Percentiles rank a stretch among this genome's conserved stretches.
Conservation (phyloP, 108 stramenopile species). For the Cylindrotheca closterium region DNA sequence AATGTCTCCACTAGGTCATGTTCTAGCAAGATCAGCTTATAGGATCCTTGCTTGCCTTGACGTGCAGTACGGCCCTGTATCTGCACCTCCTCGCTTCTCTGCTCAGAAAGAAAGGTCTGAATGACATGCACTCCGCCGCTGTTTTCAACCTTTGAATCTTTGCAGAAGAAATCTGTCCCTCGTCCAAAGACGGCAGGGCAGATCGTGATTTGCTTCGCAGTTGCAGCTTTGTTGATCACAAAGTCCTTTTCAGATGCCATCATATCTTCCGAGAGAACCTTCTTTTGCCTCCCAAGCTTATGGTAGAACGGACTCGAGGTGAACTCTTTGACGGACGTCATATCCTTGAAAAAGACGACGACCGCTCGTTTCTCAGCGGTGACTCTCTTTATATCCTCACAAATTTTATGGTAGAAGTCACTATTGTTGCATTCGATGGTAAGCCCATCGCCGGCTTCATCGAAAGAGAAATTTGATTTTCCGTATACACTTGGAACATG, state of each 20-base stretch:
- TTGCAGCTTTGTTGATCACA: slow-evolving; percentile 59
- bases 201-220: slow-evolving; percentile 53
- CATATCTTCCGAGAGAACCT: slow-evolving; percentile 50
- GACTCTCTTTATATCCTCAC: slow-evolving; percentile 33
- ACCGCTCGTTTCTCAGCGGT: slow-evolving; percentile 48
- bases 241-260: slow-evolving; percentile 43
- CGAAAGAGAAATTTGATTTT: slow-evolving; percentile 52
- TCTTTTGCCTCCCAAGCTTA: slow-evolving; percentile 51
- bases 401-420: slow-evolving; percentile 54
- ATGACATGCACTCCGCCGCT: slow-evolving; percentile 56
- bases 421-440: slow-evolving; percentile 39
- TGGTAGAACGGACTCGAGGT: slow-evolving; percentile 36
- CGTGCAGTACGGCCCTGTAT: slow-evolving; percentile 68
- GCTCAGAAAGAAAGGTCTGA: slow-evolving; percentile 55
- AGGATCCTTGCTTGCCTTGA: slow-evolving; percentile 62
- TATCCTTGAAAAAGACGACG: slow-evolving; percentile 58
- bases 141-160: slow-evolving; percentile 48
- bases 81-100: slow-evolving; percentile 62
- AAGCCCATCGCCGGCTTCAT: slow-evolving; percentile 58
- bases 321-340: slow-evolving; percentile 38
- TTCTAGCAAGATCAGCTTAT: slow-evolving; percentile 52
- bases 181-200: slow-evolving; percentile 62
- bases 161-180: slow-evolving; percentile 69
- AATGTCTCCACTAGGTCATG: slow-evolving; percentile 54
- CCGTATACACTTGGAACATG: slow-evolving; percentile 68